Percentiles rank a stretch among this genome's conserved stretches.
These are phyloP conservation scores for Lactarius sp. DNA, from an alignment of 768 basidiomycete genomes.

Conservation along the genomic window DNA sequence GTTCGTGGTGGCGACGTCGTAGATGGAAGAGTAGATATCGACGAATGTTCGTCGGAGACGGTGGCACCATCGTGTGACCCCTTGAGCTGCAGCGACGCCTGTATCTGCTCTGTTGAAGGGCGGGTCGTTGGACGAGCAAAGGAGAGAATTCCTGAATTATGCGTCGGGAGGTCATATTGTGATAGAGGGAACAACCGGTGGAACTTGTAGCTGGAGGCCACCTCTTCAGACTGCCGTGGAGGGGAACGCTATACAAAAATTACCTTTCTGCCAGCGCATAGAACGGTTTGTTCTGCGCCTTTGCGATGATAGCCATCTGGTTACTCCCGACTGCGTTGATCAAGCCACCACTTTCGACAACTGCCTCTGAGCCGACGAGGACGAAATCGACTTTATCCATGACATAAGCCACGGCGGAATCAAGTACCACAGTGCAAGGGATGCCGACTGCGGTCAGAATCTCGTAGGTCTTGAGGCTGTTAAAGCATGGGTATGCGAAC, in stretches of 20 bases:
- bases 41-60: constrained; percentile 20
- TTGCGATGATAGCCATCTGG: constrained; percentile 95
- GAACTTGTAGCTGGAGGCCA: constrained; percentile 80
- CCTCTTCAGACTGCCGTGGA: neutral
- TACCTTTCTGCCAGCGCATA: constrained; percentile 93
- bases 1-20: constrained; percentile 32
- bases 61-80: neutral
- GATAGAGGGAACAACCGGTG: constrained; percentile 92
- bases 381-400: constrained; percentile 97
- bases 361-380: constrained; percentile 95
- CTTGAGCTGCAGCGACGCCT: constrained; percentile 8
- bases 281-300: constrained; percentile 91
- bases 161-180: constrained; percentile 82
- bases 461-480: constrained; percentile 87
- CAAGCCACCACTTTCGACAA: constrained; percentile 92
- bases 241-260: neutral
- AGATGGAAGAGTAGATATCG: constrained; percentile 26
- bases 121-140: constrained; percentile 43
- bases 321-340: constrained; percentile 93
- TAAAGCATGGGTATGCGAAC: constrained; percentile 12
- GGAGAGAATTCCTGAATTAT: constrained; percentile 69
- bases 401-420: constrained; percentile 94
- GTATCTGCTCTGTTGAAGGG: constrained; percentile 4
- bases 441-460: constrained; percentile 84
- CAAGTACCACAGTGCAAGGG: constrained; percentile 90